Evolutionary conservation across 768 basidiomycete species (phyloP).

Genomic region (Hygrocybe coccinea): DNA sequence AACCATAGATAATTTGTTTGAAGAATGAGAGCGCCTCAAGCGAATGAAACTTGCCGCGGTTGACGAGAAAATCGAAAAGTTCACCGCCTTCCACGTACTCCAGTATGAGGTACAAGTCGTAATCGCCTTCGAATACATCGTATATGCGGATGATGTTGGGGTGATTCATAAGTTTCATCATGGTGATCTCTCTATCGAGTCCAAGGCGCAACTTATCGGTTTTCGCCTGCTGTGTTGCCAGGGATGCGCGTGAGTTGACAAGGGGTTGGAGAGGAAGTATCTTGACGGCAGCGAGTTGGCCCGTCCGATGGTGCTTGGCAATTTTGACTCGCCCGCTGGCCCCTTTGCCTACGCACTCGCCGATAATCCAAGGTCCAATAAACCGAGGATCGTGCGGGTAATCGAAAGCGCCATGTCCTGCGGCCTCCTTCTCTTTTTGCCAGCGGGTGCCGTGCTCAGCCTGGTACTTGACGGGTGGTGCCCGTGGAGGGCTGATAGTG

Average conservation of each 20-base stretch:
- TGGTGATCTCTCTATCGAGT: slow-evolving; percentile 91
- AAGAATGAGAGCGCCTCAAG: slow-evolving; percentile 87
- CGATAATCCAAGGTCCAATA: slow-evolving; percentile 90
- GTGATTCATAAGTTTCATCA: slow-evolving; percentile 99
- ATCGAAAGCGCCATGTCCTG: slow-evolving; percentile 67
- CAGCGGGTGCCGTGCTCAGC: slow-evolving; percentile 76
- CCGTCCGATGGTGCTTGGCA: slow-evolving; percentile 78
- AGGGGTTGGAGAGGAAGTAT: slow-evolving; percentile 84
- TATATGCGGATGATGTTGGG: slow-evolving; percentile 94
- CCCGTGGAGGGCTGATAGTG: slow-evolving; percentile 57
- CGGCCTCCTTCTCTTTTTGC: slow-evolving; percentile 83
- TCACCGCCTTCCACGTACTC: slow-evolving; percentile 97
- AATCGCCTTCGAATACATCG: slow-evolving; percentile 91
- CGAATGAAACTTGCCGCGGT: slow-evolving; percentile 73
- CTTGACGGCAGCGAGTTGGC: slow-evolving; percentile 92
- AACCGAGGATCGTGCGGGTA: slow-evolving; percentile 77
- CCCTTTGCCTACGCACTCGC: slow-evolving; percentile 91
- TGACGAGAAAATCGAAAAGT: slow-evolving; percentile 93
- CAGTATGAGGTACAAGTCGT: slow-evolving; percentile 85
- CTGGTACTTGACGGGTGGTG: slow-evolving; percentile 66
- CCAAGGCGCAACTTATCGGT: slow-evolving; percentile 79
- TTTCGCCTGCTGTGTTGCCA: slow-evolving; percentile 62
- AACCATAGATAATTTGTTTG: slow-evolving; percentile 91
- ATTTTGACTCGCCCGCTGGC: slow-evolving; percentile 93
- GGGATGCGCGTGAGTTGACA: slow-evolving; percentile 64